Percentiles rank a stretch among this genome's conserved stretches.
phyloP scores from a whole-genome alignment of 2,329 filamentous ascomycete genomes.

The Penicillium sp. region DNA sequence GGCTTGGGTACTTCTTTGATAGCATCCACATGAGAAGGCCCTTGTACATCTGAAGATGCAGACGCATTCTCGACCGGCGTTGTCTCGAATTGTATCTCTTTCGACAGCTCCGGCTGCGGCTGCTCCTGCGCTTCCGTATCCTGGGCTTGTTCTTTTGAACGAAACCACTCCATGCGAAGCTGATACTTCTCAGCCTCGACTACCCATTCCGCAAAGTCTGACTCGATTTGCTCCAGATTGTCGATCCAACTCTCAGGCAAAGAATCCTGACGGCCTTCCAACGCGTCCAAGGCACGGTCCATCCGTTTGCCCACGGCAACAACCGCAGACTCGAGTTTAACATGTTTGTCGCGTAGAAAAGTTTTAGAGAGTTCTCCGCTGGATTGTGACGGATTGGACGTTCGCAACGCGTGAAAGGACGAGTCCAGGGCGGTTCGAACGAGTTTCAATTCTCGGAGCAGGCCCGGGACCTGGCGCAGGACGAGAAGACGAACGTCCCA shows the following conservation, averaged over 20 bases:
- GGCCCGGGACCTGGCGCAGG: slow-evolving; percentile 67
- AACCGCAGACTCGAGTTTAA: slow-evolving; percentile 67
- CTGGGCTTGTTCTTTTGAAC: slow-evolving; percentile 15
- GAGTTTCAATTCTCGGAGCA: slow-evolving; percentile 62
- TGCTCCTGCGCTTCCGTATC: not conserved
- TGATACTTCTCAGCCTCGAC: slow-evolving; percentile 72
- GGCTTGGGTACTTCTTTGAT: slow-evolving; percentile 21
- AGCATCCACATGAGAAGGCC: slow-evolving; percentile 20
- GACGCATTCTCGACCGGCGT: not conserved
- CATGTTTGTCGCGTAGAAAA: slow-evolving; percentile 44
- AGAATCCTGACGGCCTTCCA: slow-evolving; percentile 81
- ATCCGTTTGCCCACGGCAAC: slow-evolving; percentile 67
- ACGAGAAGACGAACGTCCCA: slow-evolving; percentile 79
- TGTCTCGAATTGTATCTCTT: not conserved
- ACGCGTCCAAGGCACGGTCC: slow-evolving; percentile 79
- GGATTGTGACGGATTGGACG: slow-evolving; percentile 24
- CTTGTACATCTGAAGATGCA: not conserved
- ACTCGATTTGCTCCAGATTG: slow-evolving; percentile 75
- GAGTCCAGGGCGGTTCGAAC: slow-evolving; percentile 35
- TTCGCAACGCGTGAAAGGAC: slow-evolving; percentile 32
- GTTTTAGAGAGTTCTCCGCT: slow-evolving; percentile 29
- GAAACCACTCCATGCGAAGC: slow-evolving; percentile 60
- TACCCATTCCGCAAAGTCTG: slow-evolving; percentile 76
- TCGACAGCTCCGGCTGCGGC: not conserved
- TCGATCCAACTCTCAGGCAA: slow-evolving; percentile 87